A percentile compares a stretch with the other conserved stretches of the same genome.
Evolutionary conservation across 192 early-diverging fungal genomes (phyloP).

Genomic region (Thamnidium elegans): DNA sequence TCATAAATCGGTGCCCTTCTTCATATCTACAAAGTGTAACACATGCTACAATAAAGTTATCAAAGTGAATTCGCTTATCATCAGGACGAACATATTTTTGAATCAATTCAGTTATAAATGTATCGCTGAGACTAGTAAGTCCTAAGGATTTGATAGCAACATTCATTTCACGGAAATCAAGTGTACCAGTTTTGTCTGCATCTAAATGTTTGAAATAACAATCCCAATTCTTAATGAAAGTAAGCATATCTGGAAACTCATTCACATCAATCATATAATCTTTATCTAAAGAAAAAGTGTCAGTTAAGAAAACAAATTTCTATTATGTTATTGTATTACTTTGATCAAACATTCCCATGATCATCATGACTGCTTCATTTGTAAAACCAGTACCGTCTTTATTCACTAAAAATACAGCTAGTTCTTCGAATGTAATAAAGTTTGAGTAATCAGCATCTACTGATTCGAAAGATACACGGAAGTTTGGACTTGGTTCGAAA

Average conservation of each 20-base stretch:
- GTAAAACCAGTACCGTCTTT: slow-evolving; percentile 2
- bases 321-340: not conserved
- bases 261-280: not conserved
- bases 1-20: slow-evolving; percentile 1
- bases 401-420: slow-evolving; percentile 1
- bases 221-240: slow-evolving; percentile 5
- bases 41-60: slow-evolving; percentile 16
- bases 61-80: not conserved
- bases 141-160: slow-evolving; percentile 1
- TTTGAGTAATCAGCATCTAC: not conserved
- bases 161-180: slow-evolving; percentile 12
- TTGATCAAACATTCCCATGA: slow-evolving; percentile 3
- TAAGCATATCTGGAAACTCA: not conserved
- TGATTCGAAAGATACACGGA: not conserved
- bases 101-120: not conserved
- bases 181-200: not conserved
- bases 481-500: not conserved
- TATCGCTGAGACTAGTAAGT: not conserved
- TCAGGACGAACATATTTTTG: slow-evolving; percentile 8
- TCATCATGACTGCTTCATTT: not conserved
- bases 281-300: not conserved
- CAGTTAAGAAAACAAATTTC: not conserved
- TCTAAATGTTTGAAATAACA: slow-evolving; percentile 1
- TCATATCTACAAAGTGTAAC: slow-evolving; percentile 9
- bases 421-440: slow-evolving; percentile 1